phyloP scores from a whole-genome alignment of 129 eudicot species.

The Pulicaria dysenterica region DNA sequence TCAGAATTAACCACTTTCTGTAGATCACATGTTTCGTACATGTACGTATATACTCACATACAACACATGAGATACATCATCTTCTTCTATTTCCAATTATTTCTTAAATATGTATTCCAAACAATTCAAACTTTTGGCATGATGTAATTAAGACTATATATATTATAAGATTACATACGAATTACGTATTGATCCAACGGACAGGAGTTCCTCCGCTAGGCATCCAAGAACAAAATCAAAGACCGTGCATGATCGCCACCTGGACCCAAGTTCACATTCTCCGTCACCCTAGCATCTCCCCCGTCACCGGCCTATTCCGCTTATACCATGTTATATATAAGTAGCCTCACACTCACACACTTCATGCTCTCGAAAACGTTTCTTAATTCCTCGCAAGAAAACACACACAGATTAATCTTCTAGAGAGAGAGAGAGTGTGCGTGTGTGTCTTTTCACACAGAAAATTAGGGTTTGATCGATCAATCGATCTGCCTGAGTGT shows the following conservation, averaged over 20 bases:
- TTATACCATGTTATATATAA: not conserved
- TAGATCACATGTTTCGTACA: too few relatives aligned
- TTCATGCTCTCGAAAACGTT: not conserved
- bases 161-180: too few relatives aligned
- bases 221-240: slow-evolving; percentile 7
- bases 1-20: too few relatives aligned
- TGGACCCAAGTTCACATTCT: slow-evolving; percentile 10
- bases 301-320: slow-evolving; percentile 13
- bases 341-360: not conserved
- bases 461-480: not conserved
- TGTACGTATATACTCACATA: too few relatives aligned
- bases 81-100: too few relatives aligned
- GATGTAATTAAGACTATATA: too few relatives aligned
- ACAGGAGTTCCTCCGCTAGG: not conserved
- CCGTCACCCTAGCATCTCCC: slow-evolving; percentile 20
- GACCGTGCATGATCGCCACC: slow-evolving; percentile 14
- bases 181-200: not conserved
- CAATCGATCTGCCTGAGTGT: not conserved
- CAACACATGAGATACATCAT: too few relatives aligned
- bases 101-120: too few relatives aligned
- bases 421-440: not conserved
- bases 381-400: not conserved
- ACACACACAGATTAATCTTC: not conserved
- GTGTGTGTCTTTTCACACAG: not conserved
- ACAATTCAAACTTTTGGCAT: too few relatives aligned